These are phyloP conservation scores for Parsonsia alboflavescens DNA, from an alignment of 257 asterid species.

Conservation along the genomic window DNA sequence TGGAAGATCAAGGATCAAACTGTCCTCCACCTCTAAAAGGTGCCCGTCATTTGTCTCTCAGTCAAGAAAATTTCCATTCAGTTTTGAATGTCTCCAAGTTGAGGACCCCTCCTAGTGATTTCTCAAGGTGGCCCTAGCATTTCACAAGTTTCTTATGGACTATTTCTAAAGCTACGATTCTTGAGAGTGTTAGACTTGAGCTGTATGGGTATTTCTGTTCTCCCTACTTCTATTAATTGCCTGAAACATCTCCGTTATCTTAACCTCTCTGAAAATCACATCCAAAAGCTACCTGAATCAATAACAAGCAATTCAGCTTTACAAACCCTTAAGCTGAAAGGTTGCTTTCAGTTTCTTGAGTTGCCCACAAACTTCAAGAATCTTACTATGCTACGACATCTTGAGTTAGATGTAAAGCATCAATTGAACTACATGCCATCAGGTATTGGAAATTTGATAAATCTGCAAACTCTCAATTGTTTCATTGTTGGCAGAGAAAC, in stretches of 20 bases:
- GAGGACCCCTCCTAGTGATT: constrained; percentile 27
- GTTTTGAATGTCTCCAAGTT: too few species aligned
- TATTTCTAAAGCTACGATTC: constrained; percentile 25
- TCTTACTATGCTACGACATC: constrained; percentile 26
- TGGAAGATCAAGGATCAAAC: too few species aligned
- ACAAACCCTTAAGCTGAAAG: constrained; percentile 22
- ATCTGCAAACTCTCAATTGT: constrained; percentile 23
- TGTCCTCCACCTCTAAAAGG: too few species aligned
- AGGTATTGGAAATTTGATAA: constrained; percentile 15
- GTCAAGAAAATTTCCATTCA: too few species aligned
- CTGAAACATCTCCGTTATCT: constrained; percentile 45
- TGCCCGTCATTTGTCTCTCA: too few species aligned
- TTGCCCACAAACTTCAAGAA: constrained; percentile 18
- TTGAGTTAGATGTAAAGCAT: constrained; percentile 17
- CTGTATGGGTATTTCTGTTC: constrained; percentile 23
- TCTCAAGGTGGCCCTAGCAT: constrained; percentile 5
- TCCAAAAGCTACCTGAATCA: constrained; percentile 25
- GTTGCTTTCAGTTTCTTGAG: constrained; percentile 13
- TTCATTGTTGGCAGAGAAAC: constrained; percentile 2
- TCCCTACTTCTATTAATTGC: constrained; percentile 25
- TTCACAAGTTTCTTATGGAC: constrained; percentile 16
- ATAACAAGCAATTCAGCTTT: constrained; percentile 12
- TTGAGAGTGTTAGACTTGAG: constrained; percentile 42
- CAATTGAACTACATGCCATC: constrained; percentile 16
- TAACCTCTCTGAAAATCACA: constrained; percentile 33